Evolutionary conservation across 352 stramenopile species (phyloP), one percentile per base, ranked within the genome.

Genomic region (Elongisporangium undulatum): DNA sequence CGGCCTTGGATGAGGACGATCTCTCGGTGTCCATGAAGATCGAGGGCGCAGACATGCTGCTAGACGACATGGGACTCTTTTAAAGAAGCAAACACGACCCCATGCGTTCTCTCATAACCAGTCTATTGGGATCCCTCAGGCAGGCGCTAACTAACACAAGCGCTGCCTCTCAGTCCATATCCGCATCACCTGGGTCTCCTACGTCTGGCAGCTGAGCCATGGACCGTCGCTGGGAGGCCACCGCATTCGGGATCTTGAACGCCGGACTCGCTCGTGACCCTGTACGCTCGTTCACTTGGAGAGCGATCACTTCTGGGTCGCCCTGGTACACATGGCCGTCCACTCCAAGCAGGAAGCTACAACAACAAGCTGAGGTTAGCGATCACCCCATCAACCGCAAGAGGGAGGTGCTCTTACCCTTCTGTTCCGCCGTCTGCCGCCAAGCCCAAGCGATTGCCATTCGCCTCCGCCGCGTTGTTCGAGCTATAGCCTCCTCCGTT

Each of bases 11-110:
- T 49, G 29, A 41, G 8, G 82, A 87, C 19, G 81, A 88, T 21
- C 58, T 94, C 38, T 77, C 77, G 1, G 79, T 81, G 8, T 71
- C 82, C 4, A 91, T 94, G 75, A 94, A 94, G 64, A 76, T 94
- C 56, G 85, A 94, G 41, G 82, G 82, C 38, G 85, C 89, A 55
- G 80, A 86, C 57, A 92, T 92, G 75, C 71, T 94, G 34, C 64
- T 94, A 66, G 85, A 92, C 56, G 85, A 94, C 56, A 94, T 94
- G 79, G 79, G 78, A 60, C 88, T 94, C 61, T 94, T 90, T 62
- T 94, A 79, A 69, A 72, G 58, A 51, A 57, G 24, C 12, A 49
- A 7, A 21, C 49, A 13, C 5, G 5, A 8, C 19, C 29, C 21
- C 2, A 16, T 26, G 59, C 6, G 7, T 50, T 39, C 21, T 59